Base-by-base conservation (phyloP, 164 flowering plant species). In the Saururus chinensis region DNA sequence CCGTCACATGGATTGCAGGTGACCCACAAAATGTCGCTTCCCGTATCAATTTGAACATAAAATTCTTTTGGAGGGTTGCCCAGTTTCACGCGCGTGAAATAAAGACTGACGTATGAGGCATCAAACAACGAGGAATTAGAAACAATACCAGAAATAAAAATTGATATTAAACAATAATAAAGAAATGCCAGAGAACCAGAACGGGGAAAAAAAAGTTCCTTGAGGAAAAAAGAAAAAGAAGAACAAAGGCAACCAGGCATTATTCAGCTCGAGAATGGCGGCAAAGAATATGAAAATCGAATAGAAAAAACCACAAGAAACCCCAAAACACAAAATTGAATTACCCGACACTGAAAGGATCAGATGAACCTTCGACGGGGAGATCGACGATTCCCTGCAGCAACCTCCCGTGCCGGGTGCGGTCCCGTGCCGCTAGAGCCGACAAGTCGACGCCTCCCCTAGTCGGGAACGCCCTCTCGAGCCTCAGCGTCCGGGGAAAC, bases 11-110 rank as follows among this genome's bases (percentile, higher is more conserved):
- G 70, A 60, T 53, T 70, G 72, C 99, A 95, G 68, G 83, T 66
- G 20, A 95, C 89, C 99, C 99, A 95, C 60, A 91, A 69, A 21
- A 88, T 86, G 73, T 95, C 96, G 66, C 99, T 95, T 75, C 99
- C 99, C 1, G 97, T 88, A 70, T 95, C 99, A 68, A 95, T 87
- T 73, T 95, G 99, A 48, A 95, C 97, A 78, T 71, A 74, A 71
- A 80, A 91, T 51, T 90, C 96, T 61, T 62, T 83, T 35, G 97
- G 82, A 24, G 98, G 98, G 69, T 77, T 60, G 16, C 98, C 98
- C 75, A 93, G 63, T 67, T 74, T 77, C 62, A 93, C 79, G 74
- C 67, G 83, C 40, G 98, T 88, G 56, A 67, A 85, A 70, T 92
- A 92, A n/a, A 92, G 84, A 87, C 98, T 93, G 66, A 30, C 37